These are phyloP conservation scores for Puccinellia tenuiflora DNA, from an alignment of 176 grass and related monocot genomes.

Conservation along the genomic window DNA sequence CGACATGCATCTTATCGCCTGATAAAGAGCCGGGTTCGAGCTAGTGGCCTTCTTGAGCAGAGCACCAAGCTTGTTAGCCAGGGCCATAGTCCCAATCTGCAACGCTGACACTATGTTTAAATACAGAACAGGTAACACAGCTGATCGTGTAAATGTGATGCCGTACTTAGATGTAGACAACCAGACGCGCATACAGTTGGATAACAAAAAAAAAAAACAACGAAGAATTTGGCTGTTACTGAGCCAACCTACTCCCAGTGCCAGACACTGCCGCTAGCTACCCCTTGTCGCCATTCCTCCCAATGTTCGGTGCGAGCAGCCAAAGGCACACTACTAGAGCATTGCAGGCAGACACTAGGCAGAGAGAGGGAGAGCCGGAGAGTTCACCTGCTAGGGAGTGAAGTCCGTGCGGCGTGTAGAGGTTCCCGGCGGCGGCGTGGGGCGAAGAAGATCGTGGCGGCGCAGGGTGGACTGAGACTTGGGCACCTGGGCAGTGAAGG, in stretches of 20 bases:
- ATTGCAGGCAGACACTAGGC: background rate
- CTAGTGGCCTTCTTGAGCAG: constrained; percentile 65
- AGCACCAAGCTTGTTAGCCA: constrained; percentile 59
- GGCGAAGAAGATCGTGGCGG: background rate
- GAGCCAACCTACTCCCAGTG: background rate
- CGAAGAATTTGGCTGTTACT: background rate
- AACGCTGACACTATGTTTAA: background rate
- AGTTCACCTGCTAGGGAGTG: background rate
- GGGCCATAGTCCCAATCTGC: constrained; percentile 51
- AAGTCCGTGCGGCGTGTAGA: background rate
- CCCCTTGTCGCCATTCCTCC: background rate
- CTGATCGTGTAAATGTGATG: background rate
- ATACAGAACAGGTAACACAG: background rate
- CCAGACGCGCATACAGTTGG: background rate
- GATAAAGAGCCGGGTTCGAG: constrained; percentile 49
- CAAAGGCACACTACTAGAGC: background rate
- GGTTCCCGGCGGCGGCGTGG: background rate
- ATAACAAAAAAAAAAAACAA: background rate
- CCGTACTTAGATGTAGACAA: background rate
- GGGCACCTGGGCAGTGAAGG: background rate
- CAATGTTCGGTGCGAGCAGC: background rate
- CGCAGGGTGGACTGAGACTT: background rate
- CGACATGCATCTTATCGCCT: constrained; percentile 93
- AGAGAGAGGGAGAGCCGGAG: background rate
- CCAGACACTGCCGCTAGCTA: background rate